Conservation (phyloP, 1,284 basidiomycete genomes). For the Entoloma clypeatum region DNA sequence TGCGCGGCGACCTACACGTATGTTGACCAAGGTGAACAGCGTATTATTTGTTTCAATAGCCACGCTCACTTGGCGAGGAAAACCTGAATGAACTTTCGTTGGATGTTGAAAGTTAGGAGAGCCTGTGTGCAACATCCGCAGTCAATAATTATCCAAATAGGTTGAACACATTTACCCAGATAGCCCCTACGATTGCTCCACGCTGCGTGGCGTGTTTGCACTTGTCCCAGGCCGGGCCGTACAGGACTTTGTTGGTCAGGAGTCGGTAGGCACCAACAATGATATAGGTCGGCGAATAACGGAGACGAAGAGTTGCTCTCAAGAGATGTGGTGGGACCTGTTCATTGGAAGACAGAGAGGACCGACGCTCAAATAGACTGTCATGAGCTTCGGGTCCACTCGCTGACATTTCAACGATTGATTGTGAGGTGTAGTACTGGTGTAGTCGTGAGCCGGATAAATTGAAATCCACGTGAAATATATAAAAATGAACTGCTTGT, state of each 20-base stretch:
- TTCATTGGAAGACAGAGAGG: slow-evolving; percentile 19
- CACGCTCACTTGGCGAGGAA: slow-evolving; percentile 58
- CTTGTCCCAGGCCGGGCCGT: slow-evolving; percentile 70
- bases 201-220: slow-evolving; percentile 64
- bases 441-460: no score
- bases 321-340: slow-evolving; percentile 44
- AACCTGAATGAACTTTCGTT: slow-evolving; percentile 56
- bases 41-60: slow-evolving; percentile 19
- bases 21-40: slow-evolving; percentile 31
- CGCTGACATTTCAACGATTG: no score
- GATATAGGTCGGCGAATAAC: slow-evolving; percentile 71
- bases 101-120: slow-evolving; percentile 59
- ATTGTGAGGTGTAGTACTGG: no score
- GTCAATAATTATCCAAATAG: slow-evolving; percentile 1
- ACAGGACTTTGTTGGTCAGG: slow-evolving; percentile 61
- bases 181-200: slow-evolving; percentile 55
- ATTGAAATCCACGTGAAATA: no score
- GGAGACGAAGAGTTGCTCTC: slow-evolving; percentile 53
- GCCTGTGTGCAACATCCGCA: slow-evolving; percentile 35
- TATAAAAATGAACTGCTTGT: no score
- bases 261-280: slow-evolving; percentile 73
- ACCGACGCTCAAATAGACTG: slow-evolving; percentile 22
- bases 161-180: slow-evolving; percentile 52
- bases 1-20: slow-evolving; percentile 60
- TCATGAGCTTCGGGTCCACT: no score